Evolutionary conservation across 2,329 filamentous ascomycete species (phyloP).

Genomic region (Aspergillus pseudoviridinutans): DNA sequence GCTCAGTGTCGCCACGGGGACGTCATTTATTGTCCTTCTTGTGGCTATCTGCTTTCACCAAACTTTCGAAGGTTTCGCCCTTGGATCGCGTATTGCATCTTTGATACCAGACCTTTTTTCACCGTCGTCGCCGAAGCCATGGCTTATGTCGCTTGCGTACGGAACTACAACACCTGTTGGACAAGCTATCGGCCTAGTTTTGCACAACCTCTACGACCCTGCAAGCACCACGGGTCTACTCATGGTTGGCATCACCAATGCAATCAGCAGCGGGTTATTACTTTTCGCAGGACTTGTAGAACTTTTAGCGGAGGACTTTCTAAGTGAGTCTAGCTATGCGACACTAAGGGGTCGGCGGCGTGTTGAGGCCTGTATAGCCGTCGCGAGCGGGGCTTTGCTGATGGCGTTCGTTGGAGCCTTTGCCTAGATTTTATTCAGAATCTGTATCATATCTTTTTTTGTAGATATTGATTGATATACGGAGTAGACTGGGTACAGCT

Average conservation of each 20-base stretch:
- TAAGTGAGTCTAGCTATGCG: conserved; percentile 62
- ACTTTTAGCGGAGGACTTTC: conserved; percentile 78
- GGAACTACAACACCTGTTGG: conserved; percentile 74
- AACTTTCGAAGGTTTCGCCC: conserved; percentile 81
- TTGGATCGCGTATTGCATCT: conserved; percentile 79
- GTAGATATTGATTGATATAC: conserved; percentile 6
- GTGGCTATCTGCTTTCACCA: conserved; percentile 81
- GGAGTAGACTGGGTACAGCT: background rate
- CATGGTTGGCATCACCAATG: conserved; percentile 84
- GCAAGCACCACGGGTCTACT: conserved; percentile 70
- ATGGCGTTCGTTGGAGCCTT: conserved; percentile 68
- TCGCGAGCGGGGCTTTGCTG: conserved; percentile 56
- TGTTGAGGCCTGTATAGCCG: conserved; percentile 59
- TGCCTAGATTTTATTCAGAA: conserved; percentile 41
- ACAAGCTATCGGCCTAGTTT: conserved; percentile 73
- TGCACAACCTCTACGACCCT: conserved; percentile 78
- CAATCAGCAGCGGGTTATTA: conserved; percentile 73
- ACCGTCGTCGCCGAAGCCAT: conserved; percentile 68
- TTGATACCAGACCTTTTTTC: conserved; percentile 65
- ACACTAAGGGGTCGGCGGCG: conserved; percentile 55
- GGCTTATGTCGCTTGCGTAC: conserved; percentile 62
- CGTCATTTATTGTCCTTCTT: conserved; percentile 74
- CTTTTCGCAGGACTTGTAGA: conserved; percentile 82
- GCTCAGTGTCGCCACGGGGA: conserved; percentile 73
- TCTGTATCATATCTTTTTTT: conserved; percentile 2